These are phyloP conservation scores for Solanum peruvianum DNA, from an alignment of 257 asterid genomes.

Conservation along the genomic window DNA sequence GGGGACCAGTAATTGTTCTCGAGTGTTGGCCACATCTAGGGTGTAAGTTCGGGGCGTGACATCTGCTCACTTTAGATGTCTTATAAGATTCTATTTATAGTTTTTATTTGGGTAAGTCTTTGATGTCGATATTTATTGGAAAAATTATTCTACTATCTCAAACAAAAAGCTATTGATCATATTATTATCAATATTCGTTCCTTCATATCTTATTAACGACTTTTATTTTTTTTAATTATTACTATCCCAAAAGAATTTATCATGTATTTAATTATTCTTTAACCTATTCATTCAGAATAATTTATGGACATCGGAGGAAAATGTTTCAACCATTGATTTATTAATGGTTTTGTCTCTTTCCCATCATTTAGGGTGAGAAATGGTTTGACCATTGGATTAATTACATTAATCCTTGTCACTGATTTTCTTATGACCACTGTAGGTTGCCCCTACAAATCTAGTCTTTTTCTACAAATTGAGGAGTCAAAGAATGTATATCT, in stretches of 20 bases:
- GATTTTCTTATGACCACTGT: background rate
- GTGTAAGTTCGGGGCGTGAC: background rate
- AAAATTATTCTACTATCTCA: background rate
- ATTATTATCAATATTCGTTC: background rate
- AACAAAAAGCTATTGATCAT: background rate
- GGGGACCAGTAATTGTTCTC: background rate
- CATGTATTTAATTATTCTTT: no score
- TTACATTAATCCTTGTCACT: no score
- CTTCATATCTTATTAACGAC: background rate
- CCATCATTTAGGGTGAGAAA: no score
- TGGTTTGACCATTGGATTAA: no score
- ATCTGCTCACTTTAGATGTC: background rate
- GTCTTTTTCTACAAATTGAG: background rate
- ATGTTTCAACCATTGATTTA: no score
- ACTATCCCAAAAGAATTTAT: no score
- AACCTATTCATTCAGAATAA: no score
- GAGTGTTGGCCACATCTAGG: fast-evolving
- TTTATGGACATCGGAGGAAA: no score
- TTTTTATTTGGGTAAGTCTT: background rate
- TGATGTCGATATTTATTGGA: background rate
- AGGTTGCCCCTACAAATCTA: background rate
- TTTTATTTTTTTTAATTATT: no score
- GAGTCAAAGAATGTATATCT: background rate
- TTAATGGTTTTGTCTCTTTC: no score
- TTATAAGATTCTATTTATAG: no score